Evolutionary conservation across 441 rosid genomes (phyloP), one percentile per base, ranked within the genome.

Genomic region (Macaranga tanarius): DNA sequence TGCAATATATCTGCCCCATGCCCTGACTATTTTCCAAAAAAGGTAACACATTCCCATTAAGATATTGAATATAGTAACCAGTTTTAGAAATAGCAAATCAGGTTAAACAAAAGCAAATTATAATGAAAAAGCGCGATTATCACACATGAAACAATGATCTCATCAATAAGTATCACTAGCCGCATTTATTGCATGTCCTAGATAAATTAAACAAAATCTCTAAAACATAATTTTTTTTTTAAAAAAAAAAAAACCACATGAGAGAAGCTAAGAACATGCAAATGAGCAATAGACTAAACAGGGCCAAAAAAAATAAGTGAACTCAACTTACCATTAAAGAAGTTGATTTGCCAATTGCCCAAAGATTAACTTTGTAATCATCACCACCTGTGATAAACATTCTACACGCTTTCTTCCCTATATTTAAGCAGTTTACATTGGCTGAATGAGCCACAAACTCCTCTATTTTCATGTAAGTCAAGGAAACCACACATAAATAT

Each of bases 401-500:
- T 77, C 97, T 85, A 77, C 88, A 80, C 4, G 86, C 83, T 84
- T 93, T 93, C 77, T 87, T 93, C 64, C 96, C 98, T 12, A 93
- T 86, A 65, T 72, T 75, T 28, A 93, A 76, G 82, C 98, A 93
- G 76, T 90, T 91, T 58, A 93, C 97, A 81, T 90, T 85, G 19
- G 80, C 80, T 0, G 93, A 81, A 85, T 93, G 98, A 11, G 98
- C 98, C 80, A 85, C 91, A 84, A 91, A 90, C 84, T 93, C 97
- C 87, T 93, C 98, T 93, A 69, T 64, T 74, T 74, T 75, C 80
- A 80, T 76, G 65, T 79, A 28, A 70, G 85, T 82, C 77, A 83
- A 89, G 81, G 76, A 74, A 83, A 52, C 25, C 42, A 71, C 68
- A 70, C 54, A 1, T 38, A 70, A 73, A 47, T 54, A 0, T 48